phyloP scores from a whole-genome alignment of 2,329 filamentous ascomycete species.

The Ceratocystis harringtonii region DNA sequence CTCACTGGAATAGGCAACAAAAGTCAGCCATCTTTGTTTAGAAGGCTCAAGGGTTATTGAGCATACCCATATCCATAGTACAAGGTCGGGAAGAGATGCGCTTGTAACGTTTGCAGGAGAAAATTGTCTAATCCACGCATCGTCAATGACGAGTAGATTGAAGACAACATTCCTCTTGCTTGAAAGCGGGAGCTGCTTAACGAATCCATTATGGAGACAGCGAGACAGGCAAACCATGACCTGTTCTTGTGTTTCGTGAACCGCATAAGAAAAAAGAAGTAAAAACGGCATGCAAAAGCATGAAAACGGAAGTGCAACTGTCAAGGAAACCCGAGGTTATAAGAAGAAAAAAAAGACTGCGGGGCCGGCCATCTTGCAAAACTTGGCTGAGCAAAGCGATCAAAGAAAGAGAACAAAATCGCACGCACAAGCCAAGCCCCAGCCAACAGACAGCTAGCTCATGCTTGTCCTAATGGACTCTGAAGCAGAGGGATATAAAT shows the following conservation, averaged over 20 bases:
- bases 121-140: too few species aligned
- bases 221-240: background rate
- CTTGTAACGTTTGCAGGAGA: background rate
- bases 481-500: background rate
- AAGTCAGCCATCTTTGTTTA: background rate
- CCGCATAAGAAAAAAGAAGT: background rate
- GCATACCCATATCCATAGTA: background rate
- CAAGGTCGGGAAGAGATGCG: background rate
- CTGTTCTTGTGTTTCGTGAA: background rate
- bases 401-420: constrained; percentile 4
- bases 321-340: background rate
- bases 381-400: background rate
- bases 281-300: background rate
- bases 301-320: background rate
- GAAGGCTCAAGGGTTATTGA: background rate
- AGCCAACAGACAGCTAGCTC: background rate
- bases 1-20: background rate
- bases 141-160: background rate
- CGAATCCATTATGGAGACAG: background rate
- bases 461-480: background rate
- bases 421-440: background rate
- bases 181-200: background rate
- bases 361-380: background rate
- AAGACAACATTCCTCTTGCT: background rate
- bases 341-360: background rate